These are phyloP conservation scores for Phytopythium boreale DNA, from an alignment of 352 stramenopile species.

Conservation along the genomic window DNA sequence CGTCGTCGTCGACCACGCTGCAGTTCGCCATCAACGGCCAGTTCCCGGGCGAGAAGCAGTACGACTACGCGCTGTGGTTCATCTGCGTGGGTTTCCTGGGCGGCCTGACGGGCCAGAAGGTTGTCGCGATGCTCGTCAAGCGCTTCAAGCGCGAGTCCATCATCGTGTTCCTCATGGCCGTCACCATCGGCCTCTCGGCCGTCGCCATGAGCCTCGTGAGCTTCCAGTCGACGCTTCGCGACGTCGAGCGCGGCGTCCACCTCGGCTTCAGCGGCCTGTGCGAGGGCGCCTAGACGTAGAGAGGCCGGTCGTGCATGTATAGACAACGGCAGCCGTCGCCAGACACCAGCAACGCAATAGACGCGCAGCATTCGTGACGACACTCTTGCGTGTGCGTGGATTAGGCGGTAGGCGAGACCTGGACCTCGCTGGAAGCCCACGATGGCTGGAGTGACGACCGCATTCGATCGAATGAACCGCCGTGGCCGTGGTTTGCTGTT, in stretches of 20 bases:
- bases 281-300: constrained; percentile 34
- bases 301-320: no score
- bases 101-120: constrained; percentile 66
- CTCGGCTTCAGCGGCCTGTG: constrained; percentile 74
- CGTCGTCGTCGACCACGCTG: constrained; percentile 92
- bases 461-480: not conserved
- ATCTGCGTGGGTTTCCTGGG: constrained; percentile 89
- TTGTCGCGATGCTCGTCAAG: constrained; percentile 88
- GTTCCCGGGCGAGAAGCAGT: constrained; percentile 71
- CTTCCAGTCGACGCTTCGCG: constrained; percentile 43
- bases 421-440: no score
- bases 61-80: constrained; percentile 92
- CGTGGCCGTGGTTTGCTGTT: no score
- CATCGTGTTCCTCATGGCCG: constrained; percentile 72
- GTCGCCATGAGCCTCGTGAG: constrained; percentile 70
- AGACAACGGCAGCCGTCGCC: not conserved
- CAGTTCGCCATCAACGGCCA: constrained; percentile 82
- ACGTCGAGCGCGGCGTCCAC: constrained; percentile 54
- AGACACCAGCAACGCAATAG: no score
- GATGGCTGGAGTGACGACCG: not conserved
- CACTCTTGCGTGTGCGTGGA: not conserved
- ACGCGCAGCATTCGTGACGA: no score
- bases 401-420: no score
- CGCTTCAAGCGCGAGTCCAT: constrained; percentile 89
- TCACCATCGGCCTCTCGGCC: constrained; percentile 69